phyloP scores from a whole-genome alignment of 768 basidiomycete species.

The Kwoniella mangroviensis region DNA sequence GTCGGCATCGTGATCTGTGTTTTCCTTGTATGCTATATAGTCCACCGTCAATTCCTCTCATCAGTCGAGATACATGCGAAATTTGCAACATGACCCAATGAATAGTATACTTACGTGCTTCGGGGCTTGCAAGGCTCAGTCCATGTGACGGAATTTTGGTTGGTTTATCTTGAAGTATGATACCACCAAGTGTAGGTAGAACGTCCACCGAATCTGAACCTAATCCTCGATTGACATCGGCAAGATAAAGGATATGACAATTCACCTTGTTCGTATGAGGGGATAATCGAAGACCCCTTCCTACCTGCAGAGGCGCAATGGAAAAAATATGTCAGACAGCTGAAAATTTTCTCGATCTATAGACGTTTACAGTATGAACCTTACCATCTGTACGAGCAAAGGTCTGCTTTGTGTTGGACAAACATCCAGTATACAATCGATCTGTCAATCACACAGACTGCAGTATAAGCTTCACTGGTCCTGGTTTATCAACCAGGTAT shows the following conservation, averaged over 20 bases:
- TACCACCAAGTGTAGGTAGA: conserved; percentile 79
- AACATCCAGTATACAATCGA: conserved; percentile 88
- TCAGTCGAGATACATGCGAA: too few relatives aligned
- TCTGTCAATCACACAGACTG: conserved; percentile 44
- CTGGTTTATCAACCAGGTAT: too few relatives aligned
- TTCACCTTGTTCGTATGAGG: conserved; percentile 77
- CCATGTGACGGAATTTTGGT: not conserved
- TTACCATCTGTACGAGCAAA: conserved; percentile 88
- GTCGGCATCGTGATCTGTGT: too few relatives aligned
- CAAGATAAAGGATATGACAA: conserved; percentile 89
- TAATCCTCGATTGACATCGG: conserved; percentile 64
- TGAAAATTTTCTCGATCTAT: too few relatives aligned
- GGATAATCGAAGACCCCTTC: conserved; percentile 86
- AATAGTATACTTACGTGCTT: too few relatives aligned
- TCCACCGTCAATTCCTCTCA: too few relatives aligned
- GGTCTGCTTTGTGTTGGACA: conserved; percentile 87
- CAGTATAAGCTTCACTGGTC: too few relatives aligned
- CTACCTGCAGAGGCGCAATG: conserved; percentile 65
- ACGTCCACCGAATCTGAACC: conserved; percentile 72
- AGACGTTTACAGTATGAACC: conserved; percentile 26
- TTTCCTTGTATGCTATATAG: too few relatives aligned
- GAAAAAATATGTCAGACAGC: too few relatives aligned
- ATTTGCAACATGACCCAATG: too few relatives aligned
- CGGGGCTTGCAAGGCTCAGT: too few relatives aligned
- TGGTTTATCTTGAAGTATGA: conserved; percentile 49